These are phyloP conservation scores for Stephanodiscus minutulus DNA, from an alignment of 108 stramenopile species.

Conservation along the genomic window DNA sequence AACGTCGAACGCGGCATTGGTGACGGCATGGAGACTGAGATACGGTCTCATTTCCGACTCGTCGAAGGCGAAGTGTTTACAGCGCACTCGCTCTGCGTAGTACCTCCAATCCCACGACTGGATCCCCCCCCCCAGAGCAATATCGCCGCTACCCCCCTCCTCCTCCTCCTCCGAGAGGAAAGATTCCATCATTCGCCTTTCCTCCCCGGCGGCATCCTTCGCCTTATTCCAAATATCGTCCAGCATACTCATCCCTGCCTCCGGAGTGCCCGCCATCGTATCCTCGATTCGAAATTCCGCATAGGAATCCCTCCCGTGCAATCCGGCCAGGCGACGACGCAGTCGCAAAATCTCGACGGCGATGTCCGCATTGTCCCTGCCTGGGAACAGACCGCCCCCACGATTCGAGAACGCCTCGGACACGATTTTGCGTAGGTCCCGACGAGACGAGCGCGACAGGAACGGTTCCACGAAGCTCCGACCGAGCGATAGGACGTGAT, in stretches of 20 bases:
- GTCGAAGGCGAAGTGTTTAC: slow-evolving; percentile 72
- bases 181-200: slow-evolving; percentile 65
- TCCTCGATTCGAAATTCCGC: slow-evolving; percentile 73
- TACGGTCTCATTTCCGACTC: slow-evolving; percentile 75
- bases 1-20: slow-evolving; percentile 68
- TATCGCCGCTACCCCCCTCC: too few species aligned
- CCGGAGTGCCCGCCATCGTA: slow-evolving; percentile 78
- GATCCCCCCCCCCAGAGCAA: slow-evolving; percentile 56
- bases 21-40: slow-evolving; percentile 61
- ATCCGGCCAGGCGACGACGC: slow-evolving; percentile 56
- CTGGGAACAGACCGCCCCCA: slow-evolving; percentile 60
- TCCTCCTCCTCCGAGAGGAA: slow-evolving; percentile 55
- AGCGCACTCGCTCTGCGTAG: slow-evolving; percentile 70
- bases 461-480: slow-evolving; percentile 79
- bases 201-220: slow-evolving; percentile 65
- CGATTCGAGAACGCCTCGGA: slow-evolving; percentile 66
- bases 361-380: slow-evolving; percentile 65
- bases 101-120: slow-evolving; percentile 84
- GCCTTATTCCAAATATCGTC: slow-evolving; percentile 73
- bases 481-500: slow-evolving; percentile 70
- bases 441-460: slow-evolving; percentile 52
- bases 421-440: slow-evolving; percentile 63
- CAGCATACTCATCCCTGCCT: slow-evolving; percentile 62
- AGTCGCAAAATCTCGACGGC: slow-evolving; percentile 63
- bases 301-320: slow-evolving; percentile 62